Conservation (phyloP, 257 asterid genomes). For the Solanum pimpinellifolium region DNA sequence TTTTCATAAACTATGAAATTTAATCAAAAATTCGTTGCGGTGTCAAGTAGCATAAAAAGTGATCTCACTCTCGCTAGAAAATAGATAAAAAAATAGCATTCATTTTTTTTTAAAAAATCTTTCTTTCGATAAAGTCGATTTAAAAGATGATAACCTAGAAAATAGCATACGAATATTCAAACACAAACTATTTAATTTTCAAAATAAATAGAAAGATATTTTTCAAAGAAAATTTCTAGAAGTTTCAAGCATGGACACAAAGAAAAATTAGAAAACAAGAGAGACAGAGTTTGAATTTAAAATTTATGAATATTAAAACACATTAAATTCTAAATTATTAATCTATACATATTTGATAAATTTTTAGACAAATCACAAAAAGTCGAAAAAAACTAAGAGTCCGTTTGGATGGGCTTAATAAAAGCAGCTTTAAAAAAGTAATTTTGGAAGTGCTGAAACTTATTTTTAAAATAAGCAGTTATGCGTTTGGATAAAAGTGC, state of each 20-base stretch:
- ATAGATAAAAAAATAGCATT: neutral
- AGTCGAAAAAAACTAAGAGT: too few relatives aligned
- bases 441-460: too few relatives aligned
- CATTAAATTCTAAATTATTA: neutral
- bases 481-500: too few relatives aligned
- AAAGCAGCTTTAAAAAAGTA: too few relatives aligned
- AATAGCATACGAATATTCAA: neutral
- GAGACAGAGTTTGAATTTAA: neutral
- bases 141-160: neutral
- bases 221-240: neutral
- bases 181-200: neutral
- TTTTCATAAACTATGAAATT: neutral
- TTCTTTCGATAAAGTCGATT: neutral
- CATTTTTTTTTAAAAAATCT: neutral
- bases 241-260: neutral
- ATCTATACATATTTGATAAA: too few relatives aligned
- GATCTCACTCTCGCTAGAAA: neutral
- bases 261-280: too few relatives aligned
- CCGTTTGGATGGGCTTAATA: too few relatives aligned
- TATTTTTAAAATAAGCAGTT: too few relatives aligned
- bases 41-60: neutral
- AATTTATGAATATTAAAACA: neutral
- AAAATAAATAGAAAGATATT: neutral
- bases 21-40: neutral
- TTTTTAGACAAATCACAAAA: neutral